Evolutionary conservation across 23 red algal species (phyloP), one percentile per base, ranked within the genome.

Genomic region (Gracilaria caudata): DNA sequence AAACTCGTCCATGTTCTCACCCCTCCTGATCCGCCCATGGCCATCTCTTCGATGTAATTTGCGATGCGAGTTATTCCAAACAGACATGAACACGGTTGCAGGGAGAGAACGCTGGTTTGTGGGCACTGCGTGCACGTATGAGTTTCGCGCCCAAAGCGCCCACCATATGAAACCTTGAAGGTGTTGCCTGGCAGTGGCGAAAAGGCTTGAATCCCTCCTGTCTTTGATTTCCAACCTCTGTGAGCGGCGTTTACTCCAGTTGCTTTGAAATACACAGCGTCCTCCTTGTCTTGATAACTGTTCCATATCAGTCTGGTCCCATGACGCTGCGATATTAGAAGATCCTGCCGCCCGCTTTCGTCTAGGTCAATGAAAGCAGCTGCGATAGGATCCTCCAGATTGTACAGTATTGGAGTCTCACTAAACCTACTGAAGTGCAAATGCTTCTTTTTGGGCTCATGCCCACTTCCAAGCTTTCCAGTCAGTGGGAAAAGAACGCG

Each of bases 41-140:
- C 92, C 73, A 95, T 79, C 47, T 99, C 91, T 34, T 92, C 86
- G 36, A 99, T 87, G 77, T 99, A 99, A 86, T 99, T 99, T 51
- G 90, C 80, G 36, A 99, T 96, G 24, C 78, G 37, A 37, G 81
- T 94, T 14, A 99, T 79, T 61, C 97, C 97, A 81, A 93, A 94
- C 51, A 95, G 36, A 64, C 97, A 99, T 19, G 92, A 78, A 65
- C 97, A 99, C 28, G 86, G 4, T 68, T 94, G 90, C 36, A 99
- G 32, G 12, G 90, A 63, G 9, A 93, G 63, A 37, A 39, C 35
- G 20, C 74, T 80, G 37, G 93, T 91, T 77, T 99, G 88, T 16
- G 97, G 90, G 68, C 97, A 99, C 56, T 99, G 97, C 61, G 86
- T 76, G 68, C 97, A 99, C 14, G 79, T 40, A 30, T 94, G 83